phyloP scores from a whole-genome alignment of 1,284 basidiomycete genomes.

The Chalciporus sp. region DNA sequence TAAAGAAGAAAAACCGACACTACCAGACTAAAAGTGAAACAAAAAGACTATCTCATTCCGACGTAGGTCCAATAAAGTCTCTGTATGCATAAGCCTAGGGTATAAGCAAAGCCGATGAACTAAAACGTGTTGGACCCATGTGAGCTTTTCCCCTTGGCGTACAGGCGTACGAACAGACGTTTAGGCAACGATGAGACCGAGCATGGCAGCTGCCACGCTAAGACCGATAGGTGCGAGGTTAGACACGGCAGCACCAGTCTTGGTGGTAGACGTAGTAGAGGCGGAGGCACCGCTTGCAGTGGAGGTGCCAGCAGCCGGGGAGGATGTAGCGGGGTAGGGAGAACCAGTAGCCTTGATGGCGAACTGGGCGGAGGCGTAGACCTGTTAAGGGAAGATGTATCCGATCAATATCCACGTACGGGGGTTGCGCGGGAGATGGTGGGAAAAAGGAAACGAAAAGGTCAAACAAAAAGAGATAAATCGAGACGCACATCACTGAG shows the following conservation, averaged over 20 bases:
- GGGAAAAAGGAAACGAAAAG: neutral
- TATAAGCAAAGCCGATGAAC: neutral
- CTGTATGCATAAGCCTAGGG: neutral
- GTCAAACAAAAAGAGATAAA: conserved; percentile 9
- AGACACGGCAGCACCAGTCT: conserved; percentile 28
- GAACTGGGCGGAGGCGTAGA: conserved; percentile 64
- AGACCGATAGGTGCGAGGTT: conserved; percentile 34
- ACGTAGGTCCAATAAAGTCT: neutral
- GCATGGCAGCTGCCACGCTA: conserved; percentile 30
- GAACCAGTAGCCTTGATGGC: conserved; percentile 68
- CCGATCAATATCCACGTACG: too few species aligned
- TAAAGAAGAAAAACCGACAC: neutral
- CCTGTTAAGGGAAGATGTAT: conserved; percentile 36
- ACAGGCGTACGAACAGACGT: neutral
- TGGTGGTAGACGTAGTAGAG: conserved; percentile 23
- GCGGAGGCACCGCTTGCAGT: conserved; percentile 21
- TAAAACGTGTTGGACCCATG: neutral
- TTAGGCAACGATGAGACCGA: conserved; percentile 38
- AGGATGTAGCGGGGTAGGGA: conserved; percentile 50
- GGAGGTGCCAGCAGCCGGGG: conserved; percentile 31
- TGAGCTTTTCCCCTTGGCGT: neutral
- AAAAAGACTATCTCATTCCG: too few species aligned
- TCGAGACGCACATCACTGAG: conserved; percentile 46
- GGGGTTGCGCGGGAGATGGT: neutral
- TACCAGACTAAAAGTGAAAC: neutral